These are phyloP conservation scores for Aspergillus sp. DNA, from an alignment of 2,329 filamentous ascomycete genomes.

Conservation along the genomic window DNA sequence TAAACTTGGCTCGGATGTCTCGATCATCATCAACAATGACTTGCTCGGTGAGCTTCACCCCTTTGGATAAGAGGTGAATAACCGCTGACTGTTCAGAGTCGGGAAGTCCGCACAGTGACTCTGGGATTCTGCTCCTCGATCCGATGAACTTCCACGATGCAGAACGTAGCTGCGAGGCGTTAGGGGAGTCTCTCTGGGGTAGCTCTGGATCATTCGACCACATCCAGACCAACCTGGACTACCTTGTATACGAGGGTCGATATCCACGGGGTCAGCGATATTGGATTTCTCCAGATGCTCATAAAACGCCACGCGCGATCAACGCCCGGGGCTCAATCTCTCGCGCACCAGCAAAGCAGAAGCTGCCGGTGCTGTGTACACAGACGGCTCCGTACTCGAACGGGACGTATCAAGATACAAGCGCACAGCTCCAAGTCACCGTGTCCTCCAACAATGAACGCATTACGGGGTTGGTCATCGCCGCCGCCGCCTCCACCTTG, in stretches of 20 bases:
- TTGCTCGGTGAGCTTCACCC: not conserved
- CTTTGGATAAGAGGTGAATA: not conserved
- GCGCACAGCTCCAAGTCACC: not conserved
- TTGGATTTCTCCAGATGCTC: not conserved
- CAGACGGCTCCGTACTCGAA: not conserved
- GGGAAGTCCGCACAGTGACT: not conserved
- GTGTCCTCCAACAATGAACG: slow-evolving; percentile 4
- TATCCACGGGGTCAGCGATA: not conserved
- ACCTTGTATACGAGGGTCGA: not conserved
- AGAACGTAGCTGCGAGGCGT: not conserved
- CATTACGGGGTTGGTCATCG: not conserved
- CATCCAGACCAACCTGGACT: not conserved
- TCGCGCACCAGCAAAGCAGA: not conserved
- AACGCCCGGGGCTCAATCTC: not conserved
- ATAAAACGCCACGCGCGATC: not conserved
- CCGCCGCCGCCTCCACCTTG: not conserved
- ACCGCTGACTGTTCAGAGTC: not conserved
- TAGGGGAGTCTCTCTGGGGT: not conserved
- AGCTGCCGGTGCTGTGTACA: not conserved
- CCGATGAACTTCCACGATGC: not conserved
- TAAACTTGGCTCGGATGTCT: not conserved
- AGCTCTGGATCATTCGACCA: not conserved
- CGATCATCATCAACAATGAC: slow-evolving; percentile 4
- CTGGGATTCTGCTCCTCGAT: not conserved
- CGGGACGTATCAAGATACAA: not conserved